A percentile compares a stretch with the other conserved stretches of the same genome.
Conservation (phyloP, 2,329 filamentous ascomycete species). For the Colletotrichum gloeosporioides region DNA sequence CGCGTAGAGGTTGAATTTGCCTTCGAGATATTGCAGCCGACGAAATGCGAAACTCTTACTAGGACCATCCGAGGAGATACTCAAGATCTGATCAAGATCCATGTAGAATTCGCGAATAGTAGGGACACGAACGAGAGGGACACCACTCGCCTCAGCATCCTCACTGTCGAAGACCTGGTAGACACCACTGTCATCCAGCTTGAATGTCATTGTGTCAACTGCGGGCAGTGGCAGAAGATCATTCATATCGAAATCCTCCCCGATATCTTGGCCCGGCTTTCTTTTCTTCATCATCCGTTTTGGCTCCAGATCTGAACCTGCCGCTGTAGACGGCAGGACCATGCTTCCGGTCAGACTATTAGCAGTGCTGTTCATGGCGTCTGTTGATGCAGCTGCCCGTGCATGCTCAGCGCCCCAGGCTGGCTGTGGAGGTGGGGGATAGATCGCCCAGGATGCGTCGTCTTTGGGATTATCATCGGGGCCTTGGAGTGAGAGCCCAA, state of each 20-base stretch:
- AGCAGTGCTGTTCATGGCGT: slow-evolving; percentile 38
- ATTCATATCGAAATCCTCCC: slow-evolving; percentile 87
- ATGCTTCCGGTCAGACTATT: slow-evolving; percentile 55
- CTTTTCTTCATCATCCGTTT: slow-evolving; percentile 64
- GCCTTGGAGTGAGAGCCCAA: slow-evolving; percentile 82
- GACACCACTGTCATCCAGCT: slow-evolving; percentile 82
- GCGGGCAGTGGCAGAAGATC: slow-evolving; percentile 78
- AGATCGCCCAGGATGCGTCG: slow-evolving; percentile 82
- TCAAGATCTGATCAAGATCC: slow-evolving; percentile 85
- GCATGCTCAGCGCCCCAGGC: slow-evolving; percentile 64
- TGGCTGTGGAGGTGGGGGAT: slow-evolving; percentile 89
- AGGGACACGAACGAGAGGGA: slow-evolving; percentile 82
- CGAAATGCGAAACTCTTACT: slow-evolving; percentile 98
- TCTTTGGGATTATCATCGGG: slow-evolving; percentile 89
- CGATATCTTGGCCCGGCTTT: slow-evolving; percentile 89
- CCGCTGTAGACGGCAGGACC: slow-evolving; percentile 32
- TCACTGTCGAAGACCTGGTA: slow-evolving; percentile 88
- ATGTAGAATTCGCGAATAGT: slow-evolving; percentile 95
- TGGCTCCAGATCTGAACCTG: slow-evolving; percentile 33
- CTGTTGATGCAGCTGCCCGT: slow-evolving; percentile 32
- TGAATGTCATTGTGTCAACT: slow-evolving; percentile 74
- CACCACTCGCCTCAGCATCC: slow-evolving; percentile 63
- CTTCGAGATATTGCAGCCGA: slow-evolving; percentile 92
- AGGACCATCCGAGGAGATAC: slow-evolving; percentile 92
- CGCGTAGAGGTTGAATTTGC: slow-evolving; percentile 94